Evolutionary conservation across 176 grass and related monocot species (phyloP), one percentile per base, ranked within the genome.

Genomic region (Lolium perenne): DNA sequence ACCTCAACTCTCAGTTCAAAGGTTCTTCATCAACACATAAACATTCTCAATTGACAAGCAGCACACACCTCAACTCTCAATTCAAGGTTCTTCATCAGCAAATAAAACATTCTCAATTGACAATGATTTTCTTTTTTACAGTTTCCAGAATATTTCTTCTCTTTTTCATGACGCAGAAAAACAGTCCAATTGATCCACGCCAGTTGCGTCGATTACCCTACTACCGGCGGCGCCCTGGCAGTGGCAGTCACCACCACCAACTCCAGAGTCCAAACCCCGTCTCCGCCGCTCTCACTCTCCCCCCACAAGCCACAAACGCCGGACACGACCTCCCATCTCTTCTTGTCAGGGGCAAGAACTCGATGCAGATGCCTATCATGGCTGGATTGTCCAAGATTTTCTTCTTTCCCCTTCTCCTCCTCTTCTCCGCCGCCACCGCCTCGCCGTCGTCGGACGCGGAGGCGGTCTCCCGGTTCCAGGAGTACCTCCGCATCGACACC

Each of bases 401-500:
- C 38, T 78, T 92, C 64, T 46, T 56, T 17, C 14, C 48, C 3
- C 21, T 93, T 55, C n/a, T 89, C 15, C 17, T 92, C 16, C 17
- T 92, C 9, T 0, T 50, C 4, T 29, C 51, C 60, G 71, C 80
- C 47, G 5, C 55, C 15, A 62, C 58, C 55, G 10, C 84, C 9
- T 86, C 82, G n/a, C 21, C 71, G 38, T 63, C 89, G 20, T 18
- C 86, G 29, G 96, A 98, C 56, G 86, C 88, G 58, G 88, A 90
- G 10, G 85, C 74, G 0, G 74, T 98, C 70, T 92, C 88, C 76
- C 91, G 97, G 51, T 98, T 98, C 90, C 97, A 89, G 82, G 94
- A 92, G 88, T 98, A 98, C 88, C 97, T 98, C 79, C 94, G 92
- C 74, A 96, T 95, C 85, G 90, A 98, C 86, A 96, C 97, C 23